phyloP scores from a whole-genome alignment of 768 basidiomycete species.

The Cystoderma amianthinum region DNA sequence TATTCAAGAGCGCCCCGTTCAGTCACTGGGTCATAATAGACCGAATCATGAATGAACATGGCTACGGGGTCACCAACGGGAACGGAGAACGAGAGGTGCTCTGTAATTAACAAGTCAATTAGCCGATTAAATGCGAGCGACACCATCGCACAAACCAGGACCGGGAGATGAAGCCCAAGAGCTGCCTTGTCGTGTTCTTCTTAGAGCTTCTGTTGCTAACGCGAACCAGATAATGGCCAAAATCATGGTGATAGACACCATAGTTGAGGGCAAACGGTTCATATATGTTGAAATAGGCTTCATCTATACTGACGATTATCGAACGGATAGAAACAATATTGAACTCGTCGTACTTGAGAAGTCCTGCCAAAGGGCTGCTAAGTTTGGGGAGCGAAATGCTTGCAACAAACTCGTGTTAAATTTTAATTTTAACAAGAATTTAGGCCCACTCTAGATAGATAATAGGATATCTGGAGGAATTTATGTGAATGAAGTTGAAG shows the following conservation, averaged over 20 bases:
- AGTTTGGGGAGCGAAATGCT: too few relatives aligned
- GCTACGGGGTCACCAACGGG: background rate
- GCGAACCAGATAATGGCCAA: background rate
- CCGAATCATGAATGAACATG: background rate
- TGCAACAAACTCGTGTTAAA: too few relatives aligned
- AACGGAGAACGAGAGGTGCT: background rate
- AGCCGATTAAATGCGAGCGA: background rate
- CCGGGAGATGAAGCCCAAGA: too few relatives aligned
- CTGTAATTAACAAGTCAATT: background rate
- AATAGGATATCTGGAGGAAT: too few relatives aligned
- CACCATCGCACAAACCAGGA: background rate
- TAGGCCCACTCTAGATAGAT: too few relatives aligned
- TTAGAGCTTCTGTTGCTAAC: background rate
- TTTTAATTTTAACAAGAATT: too few relatives aligned
- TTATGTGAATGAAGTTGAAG: too few relatives aligned
- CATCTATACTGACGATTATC: too few relatives aligned
- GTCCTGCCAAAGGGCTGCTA: too few relatives aligned
- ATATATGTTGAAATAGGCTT: too few relatives aligned
- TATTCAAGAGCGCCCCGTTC: background rate
- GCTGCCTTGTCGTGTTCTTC: background rate
- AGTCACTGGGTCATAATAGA: background rate
- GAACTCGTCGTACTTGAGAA: too few relatives aligned
- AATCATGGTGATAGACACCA: background rate
- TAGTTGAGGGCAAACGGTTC: background rate
- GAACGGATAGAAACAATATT: too few relatives aligned